Evolutionary conservation across 805 yeast genomes (phyloP).

Genomic region (Vanderwaltozyma tropicalis): DNA sequence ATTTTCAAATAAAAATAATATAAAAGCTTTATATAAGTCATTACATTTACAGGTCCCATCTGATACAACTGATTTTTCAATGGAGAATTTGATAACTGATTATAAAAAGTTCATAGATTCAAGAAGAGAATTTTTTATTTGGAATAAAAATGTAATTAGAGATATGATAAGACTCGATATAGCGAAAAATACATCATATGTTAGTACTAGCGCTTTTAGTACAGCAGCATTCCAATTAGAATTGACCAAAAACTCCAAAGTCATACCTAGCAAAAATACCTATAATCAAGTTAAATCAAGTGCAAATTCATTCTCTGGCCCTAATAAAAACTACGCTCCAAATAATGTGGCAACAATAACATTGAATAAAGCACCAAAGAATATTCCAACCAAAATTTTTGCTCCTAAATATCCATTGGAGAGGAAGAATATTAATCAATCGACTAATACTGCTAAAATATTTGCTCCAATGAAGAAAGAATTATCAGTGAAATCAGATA

Average conservation of each 20-base stretch:
- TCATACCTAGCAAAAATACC: not conserved
- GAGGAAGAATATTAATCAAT: not conserved
- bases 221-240: constrained; percentile 24
- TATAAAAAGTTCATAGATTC: constrained; percentile 20
- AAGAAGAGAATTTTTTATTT: constrained; percentile 21
- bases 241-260: constrained; percentile 2
- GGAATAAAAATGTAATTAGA: constrained; percentile 19
- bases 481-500: not conserved
- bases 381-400: too few relatives aligned
- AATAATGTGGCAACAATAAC: constrained; percentile 1
- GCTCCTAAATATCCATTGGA: constrained; percentile 11
- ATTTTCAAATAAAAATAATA: constrained; percentile 12
- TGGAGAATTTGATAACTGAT: constrained; percentile 18
- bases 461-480: not conserved
- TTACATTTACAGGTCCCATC: constrained; percentile 7
- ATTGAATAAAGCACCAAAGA: not conserved
- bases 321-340: constrained; percentile 3
- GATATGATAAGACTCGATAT: constrained; percentile 15
- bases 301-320: not conserved
- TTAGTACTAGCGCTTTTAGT: constrained; percentile 13
- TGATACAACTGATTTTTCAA: constrained; percentile 10
- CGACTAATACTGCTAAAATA: not conserved
- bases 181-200: constrained; percentile 7
- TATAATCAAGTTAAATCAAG: not conserved
- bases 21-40: constrained; percentile 15